A percentile compares a stretch with the other conserved stretches of the same genome.
These are phyloP conservation scores for Vicia sativa DNA, from an alignment of 306 rosid genomes.

Conservation along the genomic window DNA sequence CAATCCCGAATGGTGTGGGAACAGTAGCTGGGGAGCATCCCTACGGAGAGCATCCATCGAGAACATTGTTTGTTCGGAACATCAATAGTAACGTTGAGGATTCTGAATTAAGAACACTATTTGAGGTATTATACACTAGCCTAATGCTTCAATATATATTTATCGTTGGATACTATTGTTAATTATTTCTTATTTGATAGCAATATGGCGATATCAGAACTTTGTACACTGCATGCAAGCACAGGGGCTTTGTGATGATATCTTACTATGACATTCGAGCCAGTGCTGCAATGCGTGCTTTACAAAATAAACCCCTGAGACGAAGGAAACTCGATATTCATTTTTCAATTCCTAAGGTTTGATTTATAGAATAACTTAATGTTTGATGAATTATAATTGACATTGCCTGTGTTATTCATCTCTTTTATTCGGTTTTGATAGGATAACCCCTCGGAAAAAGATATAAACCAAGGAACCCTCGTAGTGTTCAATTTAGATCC, in stretches of 20 bases:
- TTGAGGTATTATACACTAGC: constrained; percentile 63
- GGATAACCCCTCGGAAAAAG: constrained; percentile 96
- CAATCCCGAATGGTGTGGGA: constrained; percentile 76
- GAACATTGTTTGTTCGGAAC: constrained; percentile 89
- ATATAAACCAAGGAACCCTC: constrained; percentile 95
- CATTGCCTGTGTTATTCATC: constrained; percentile 30
- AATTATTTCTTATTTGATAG: constrained; percentile 49
- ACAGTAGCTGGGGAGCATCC: constrained; percentile 97
- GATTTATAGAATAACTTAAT: constrained; percentile 31
- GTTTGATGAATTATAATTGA: constrained; percentile 10
- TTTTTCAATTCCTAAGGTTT: constrained; percentile 96
- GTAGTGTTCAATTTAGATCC: constrained; percentile 96
- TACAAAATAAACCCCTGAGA: constrained; percentile 90
- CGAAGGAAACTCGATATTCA: constrained; percentile 95
- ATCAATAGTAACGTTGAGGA: constrained; percentile 91
- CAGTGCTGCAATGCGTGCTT: constrained; percentile 88
- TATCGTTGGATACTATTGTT: constrained; percentile 15
- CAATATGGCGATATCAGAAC: constrained; percentile 95
- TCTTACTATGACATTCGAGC: constrained; percentile 93
- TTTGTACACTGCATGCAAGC: constrained; percentile 95
- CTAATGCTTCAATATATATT: constrained; percentile 8
- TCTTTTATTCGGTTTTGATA: constrained; percentile 45
- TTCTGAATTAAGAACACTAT: constrained; percentile 69
- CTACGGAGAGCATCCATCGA: constrained; percentile 95
- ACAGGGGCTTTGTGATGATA: constrained; percentile 96